Percentiles rank a stretch among this genome's conserved stretches.
Conservation (phyloP, 2,329 filamentous ascomycete species). For the Cercospora canescens region DNA sequence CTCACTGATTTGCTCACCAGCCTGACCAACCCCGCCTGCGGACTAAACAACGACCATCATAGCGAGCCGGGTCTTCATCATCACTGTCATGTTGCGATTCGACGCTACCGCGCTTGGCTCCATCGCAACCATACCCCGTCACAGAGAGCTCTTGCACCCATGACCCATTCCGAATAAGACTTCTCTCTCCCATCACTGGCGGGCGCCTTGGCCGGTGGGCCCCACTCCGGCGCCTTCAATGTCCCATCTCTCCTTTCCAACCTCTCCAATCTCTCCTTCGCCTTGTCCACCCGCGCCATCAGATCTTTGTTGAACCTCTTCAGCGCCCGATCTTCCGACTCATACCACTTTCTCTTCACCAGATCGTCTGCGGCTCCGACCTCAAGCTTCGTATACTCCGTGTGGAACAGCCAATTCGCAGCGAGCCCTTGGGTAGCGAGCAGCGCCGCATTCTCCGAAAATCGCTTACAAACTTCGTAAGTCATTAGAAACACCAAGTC, state of each 20-base stretch:
- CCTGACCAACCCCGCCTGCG: too few relatives aligned
- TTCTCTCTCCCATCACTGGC: slow-evolving; percentile 3
- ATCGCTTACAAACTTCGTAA: not conserved
- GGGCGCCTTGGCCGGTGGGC: not conserved
- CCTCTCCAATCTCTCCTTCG: not conserved
- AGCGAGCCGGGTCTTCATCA: too few relatives aligned
- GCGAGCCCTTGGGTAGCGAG: slow-evolving; percentile 4
- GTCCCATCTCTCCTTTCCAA: not conserved
- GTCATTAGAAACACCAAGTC: slow-evolving; percentile 7
- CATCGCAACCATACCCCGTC: not conserved
- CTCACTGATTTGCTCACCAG: not conserved
- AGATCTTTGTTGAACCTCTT: slow-evolving; percentile 5
- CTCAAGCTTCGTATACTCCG: slow-evolving; percentile 4
- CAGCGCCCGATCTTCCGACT: slow-evolving; percentile 5
- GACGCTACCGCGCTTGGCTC: not conserved
- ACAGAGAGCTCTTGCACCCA: not conserved
- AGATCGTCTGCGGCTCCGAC: not conserved
- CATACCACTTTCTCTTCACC: slow-evolving; percentile 9
- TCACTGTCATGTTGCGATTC: too few relatives aligned
- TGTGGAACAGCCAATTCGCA: slow-evolving; percentile 7
- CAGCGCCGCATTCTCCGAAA: not conserved
- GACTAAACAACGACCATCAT: too few relatives aligned
- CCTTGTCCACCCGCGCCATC: not conserved
- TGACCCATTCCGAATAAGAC: not conserved
- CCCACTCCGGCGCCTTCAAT: not conserved